Conservation (phyloP, 148 eudicot species). For the Rhododendron ovatum region DNA sequence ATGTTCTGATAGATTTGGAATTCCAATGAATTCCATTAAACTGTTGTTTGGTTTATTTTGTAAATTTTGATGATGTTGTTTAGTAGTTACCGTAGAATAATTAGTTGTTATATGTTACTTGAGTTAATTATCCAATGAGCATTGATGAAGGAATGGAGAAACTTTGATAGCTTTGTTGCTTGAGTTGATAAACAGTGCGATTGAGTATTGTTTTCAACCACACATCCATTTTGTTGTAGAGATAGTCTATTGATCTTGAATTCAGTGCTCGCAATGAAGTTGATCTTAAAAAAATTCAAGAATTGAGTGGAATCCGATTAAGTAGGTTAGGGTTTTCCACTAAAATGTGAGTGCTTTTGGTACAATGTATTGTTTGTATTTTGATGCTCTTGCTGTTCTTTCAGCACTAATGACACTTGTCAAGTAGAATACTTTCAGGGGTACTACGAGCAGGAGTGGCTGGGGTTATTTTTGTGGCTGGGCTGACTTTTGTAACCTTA, state of each 20-base stretch:
- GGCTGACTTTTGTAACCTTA: constrained; percentile 69
- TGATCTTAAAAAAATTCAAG: background rate
- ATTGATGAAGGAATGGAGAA: background rate
- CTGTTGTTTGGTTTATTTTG: background rate
- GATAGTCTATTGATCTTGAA: background rate
- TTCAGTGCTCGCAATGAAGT: background rate
- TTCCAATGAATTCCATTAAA: background rate
- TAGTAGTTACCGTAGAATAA: background rate
- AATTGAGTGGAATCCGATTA: background rate
- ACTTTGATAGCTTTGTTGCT: background rate
- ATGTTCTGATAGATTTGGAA: background rate
- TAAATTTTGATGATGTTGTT: background rate
- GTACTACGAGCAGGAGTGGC: constrained; percentile 78
- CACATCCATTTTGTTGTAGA: background rate
- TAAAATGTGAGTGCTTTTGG: background rate
- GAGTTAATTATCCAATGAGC: background rate
- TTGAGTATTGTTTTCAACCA: background rate
- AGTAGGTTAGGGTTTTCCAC: background rate
- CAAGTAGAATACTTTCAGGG: constrained; percentile 78
- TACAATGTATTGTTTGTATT: background rate
- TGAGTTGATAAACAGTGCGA: background rate
- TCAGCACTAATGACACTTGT: constrained; percentile 38
- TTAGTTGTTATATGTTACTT: background rate
- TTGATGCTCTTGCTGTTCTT: constrained; percentile 13
- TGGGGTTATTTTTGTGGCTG: constrained; percentile 68